A percentile compares a stretch with the other conserved stretches of the same genome.
Conservation (phyloP, 345 rosid species). For the Microcos paniculata region DNA sequence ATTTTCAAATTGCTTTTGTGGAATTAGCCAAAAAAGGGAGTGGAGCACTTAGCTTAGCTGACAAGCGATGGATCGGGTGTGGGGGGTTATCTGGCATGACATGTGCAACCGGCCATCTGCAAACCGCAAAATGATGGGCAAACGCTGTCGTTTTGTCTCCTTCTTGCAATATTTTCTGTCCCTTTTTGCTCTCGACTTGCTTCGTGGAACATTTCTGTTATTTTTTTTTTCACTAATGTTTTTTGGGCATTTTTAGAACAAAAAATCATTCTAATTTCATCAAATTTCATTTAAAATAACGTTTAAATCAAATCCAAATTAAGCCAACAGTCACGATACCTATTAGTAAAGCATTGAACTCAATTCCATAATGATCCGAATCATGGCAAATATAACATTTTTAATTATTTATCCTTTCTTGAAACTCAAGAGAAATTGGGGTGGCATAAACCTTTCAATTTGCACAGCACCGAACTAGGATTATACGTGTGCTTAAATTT, state of each 20-base stretch:
- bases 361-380: too few relatives aligned
- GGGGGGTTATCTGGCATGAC: background rate
- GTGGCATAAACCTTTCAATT: too few relatives aligned
- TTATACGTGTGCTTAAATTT: background rate
- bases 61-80: constrained; percentile 4
- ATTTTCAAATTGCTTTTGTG: background rate
- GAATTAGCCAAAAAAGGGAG: background rate
- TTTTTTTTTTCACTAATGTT: background rate
- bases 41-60: background rate
- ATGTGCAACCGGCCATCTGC: background rate
- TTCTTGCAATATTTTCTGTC: background rate
- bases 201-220: background rate
- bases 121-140: background rate
- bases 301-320: too few relatives aligned
- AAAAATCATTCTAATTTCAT: background rate
- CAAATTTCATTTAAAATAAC: too few relatives aligned
- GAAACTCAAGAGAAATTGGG: too few relatives aligned
- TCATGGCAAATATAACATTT: too few relatives aligned
- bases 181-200: background rate
- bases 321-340: too few relatives aligned
- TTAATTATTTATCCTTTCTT: too few relatives aligned
- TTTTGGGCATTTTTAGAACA: background rate
- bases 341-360: too few relatives aligned
- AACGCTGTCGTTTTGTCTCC: background rate
- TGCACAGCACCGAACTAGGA: too few relatives aligned